phyloP scores from a whole-genome alignment of 169 alveolate species.

The Perkinsus olseni region DNA sequence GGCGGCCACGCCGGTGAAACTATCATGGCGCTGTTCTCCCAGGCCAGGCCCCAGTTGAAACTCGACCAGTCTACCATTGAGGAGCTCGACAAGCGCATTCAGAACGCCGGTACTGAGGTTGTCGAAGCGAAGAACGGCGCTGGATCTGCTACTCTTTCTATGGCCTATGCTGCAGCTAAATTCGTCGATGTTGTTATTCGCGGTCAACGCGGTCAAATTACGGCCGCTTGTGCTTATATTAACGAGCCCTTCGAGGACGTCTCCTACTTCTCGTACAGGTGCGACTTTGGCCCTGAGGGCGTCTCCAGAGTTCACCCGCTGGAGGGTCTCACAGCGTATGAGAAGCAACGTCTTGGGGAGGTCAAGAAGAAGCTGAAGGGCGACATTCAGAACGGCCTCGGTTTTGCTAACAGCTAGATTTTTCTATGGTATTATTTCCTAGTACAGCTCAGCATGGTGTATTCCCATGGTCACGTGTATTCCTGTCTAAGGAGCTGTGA shows the following conservation, averaged over 20 bases:
- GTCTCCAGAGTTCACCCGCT: neutral
- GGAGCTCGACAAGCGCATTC: conserved; percentile 20
- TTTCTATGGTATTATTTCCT: neutral
- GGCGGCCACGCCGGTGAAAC: conserved; percentile 47
- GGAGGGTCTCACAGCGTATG: neutral
- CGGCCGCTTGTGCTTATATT: conserved; percentile 26
- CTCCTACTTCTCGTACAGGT: neutral
- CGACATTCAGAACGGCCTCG: neutral
- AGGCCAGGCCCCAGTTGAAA: conserved; percentile 8
- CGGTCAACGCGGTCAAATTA: conserved; percentile 15
- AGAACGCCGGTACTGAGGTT: conserved; percentile 32
- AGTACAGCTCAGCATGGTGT: too few species aligned
- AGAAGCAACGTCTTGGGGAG: neutral
- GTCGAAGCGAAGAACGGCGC: conserved; percentile 18
- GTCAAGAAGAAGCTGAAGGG: neutral
- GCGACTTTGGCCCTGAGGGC: neutral
- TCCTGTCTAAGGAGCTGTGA: too few species aligned
- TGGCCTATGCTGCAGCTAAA: conserved; percentile 13
- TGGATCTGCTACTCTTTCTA: conserved; percentile 1
- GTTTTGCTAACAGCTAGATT: neutral
- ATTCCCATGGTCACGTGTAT: too few species aligned
- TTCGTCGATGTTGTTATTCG: neutral
- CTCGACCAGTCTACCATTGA: neutral
- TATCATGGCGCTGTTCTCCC: conserved; percentile 16
- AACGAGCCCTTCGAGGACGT: conserved; percentile 16